Conservation (phyloP, 768 basidiomycete species). For the Suillus brevipes region DNA sequence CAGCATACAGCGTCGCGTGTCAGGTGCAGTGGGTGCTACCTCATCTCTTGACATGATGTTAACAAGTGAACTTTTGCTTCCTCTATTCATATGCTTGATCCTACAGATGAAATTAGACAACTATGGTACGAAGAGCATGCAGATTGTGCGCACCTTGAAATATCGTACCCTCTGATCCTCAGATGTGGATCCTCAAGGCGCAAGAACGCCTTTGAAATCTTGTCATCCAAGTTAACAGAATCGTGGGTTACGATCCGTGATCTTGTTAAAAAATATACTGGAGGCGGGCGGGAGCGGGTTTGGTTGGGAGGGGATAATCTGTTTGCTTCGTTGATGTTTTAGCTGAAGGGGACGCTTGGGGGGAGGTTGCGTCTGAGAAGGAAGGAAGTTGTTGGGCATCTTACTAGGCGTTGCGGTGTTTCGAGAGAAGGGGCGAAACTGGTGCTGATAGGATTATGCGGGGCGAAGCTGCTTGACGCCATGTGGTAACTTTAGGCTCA, state of each 20-base stretch:
- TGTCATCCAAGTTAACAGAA: constrained; percentile 25
- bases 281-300: too few relatives aligned
- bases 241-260: background rate
- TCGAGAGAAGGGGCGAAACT: constrained; percentile 25
- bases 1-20: constrained; percentile 34
- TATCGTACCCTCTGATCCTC: constrained; percentile 17
- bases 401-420: constrained; percentile 28
- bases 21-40: constrained; percentile 24
- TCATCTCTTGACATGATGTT: constrained; percentile 39
- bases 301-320: constrained; percentile 17
- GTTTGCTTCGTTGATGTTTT: constrained; percentile 16
- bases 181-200: constrained; percentile 29
- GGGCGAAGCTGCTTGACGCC: background rate
- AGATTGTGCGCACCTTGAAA: background rate
- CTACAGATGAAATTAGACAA: background rate
- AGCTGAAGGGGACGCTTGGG: constrained; percentile 18
- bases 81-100: constrained; percentile 20
- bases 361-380: constrained; percentile 13
- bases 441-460: constrained; percentile 25
- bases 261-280: background rate
- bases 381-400: constrained; percentile 19
- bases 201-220: constrained; percentile 29
- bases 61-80: constrained; percentile 34
- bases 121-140: background rate
- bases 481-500: background rate